phyloP scores from a whole-genome alignment of 495 filamentous ascomycete genomes.

The Penicillium canescens region DNA sequence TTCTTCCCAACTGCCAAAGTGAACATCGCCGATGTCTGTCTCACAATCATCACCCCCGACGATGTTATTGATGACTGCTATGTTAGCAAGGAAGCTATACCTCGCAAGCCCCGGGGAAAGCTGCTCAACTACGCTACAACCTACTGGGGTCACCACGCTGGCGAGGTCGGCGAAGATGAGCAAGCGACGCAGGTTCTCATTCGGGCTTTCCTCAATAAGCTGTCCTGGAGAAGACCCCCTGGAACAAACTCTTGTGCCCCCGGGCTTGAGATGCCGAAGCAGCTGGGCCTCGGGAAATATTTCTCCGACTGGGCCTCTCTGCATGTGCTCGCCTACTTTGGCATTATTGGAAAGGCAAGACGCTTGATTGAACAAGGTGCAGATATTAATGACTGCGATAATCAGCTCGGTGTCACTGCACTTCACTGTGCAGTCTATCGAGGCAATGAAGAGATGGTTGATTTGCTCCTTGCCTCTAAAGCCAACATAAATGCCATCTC shows the following conservation, averaged over 20 bases:
- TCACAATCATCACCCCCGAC: constrained; percentile 26
- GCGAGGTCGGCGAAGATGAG: constrained; percentile 30
- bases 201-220: constrained; percentile 35
- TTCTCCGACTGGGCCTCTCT: constrained; percentile 29
- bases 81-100: constrained; percentile 4
- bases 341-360: constrained; percentile 22
- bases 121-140: constrained; percentile 29
- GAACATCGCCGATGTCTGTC: constrained; percentile 33
- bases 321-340: constrained; percentile 32
- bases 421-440: constrained; percentile 38
- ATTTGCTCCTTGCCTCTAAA: constrained; percentile 31
- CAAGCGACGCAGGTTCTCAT: constrained; percentile 33
- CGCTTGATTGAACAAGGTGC: constrained; percentile 33
- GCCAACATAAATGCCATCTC: constrained; percentile 25
- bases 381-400: constrained; percentile 24
- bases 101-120: constrained; percentile 5
- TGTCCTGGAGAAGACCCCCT: constrained; percentile 34
- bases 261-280: constrained; percentile 9
- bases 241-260: neutral
- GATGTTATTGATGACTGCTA: constrained; percentile 41
- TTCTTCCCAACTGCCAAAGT: constrained; percentile 35
- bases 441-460: constrained; percentile 41
- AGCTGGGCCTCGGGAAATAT: constrained; percentile 31
- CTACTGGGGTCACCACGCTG: constrained; percentile 35
- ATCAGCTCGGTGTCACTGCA: constrained; percentile 20